Conservation (phyloP, 306 rosid genomes). For the Cucumis hystrix region DNA sequence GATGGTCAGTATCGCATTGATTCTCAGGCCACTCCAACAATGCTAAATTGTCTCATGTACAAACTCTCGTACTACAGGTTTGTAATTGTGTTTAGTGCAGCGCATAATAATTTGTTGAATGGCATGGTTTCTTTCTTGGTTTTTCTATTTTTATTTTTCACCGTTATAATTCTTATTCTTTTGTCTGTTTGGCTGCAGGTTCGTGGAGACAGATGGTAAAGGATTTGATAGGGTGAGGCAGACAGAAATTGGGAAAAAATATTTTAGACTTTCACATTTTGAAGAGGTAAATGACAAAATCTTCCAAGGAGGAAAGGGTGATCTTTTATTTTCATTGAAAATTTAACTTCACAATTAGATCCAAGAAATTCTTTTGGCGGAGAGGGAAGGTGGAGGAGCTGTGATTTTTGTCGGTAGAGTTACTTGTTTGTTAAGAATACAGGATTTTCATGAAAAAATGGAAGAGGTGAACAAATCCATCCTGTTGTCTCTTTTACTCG, state of each 20-base stretch:
- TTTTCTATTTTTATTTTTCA: neutral
- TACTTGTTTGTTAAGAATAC: neutral
- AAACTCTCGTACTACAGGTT: constrained; percentile 96
- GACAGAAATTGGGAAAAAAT: constrained; percentile 90
- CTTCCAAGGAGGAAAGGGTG: neutral
- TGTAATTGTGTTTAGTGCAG: constrained; percentile 13
- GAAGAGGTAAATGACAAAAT: constrained; percentile 57
- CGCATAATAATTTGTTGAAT: constrained; percentile 7
- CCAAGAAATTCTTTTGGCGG: neutral
- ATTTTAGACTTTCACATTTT: constrained; percentile 89
- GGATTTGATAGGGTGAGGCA: constrained; percentile 84
- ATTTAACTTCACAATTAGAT: neutral
- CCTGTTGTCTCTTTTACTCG: neutral
- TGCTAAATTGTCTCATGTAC: constrained; percentile 95
- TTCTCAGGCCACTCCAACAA: constrained; percentile 87
- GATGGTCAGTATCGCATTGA: constrained; percentile 97
- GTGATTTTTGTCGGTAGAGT: neutral
- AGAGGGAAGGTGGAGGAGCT: neutral
- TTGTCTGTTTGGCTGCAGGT: constrained; percentile 31
- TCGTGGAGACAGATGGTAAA: constrained; percentile 96
- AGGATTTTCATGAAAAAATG: neutral
- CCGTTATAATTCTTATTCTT: neutral
- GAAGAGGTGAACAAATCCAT: neutral
- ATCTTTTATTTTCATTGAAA: neutral
- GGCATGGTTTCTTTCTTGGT: neutral